Evolutionary conservation across 73 alveolate genomes (phyloP), one percentile per base, ranked within the genome.

Genomic region (Symbiodinium natans): DNA sequence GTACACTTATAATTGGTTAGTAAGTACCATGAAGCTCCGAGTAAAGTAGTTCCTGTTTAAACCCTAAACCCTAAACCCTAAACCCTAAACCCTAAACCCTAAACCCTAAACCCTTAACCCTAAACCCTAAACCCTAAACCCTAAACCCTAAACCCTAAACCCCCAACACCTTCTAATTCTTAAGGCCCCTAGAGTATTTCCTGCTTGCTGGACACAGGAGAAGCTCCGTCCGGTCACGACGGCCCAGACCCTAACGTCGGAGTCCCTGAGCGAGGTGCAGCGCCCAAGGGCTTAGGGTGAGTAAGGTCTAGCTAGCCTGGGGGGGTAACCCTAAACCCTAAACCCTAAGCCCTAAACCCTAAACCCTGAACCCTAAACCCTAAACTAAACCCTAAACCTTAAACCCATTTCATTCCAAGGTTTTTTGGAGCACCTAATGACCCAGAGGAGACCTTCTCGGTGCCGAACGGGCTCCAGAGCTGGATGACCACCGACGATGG

Each of bases 401-500:
- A n/a, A n/a, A n/a, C n/a, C n/a, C n/a, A n/a, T n/a, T n/a, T n/a
- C n/a, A n/a, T n/a, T n/a, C n/a, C n/a, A n/a, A n/a, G n/a, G n/a
- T n/a, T n/a, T n/a, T n/a, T n/a, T n/a, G n/a, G n/a, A n/a, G n/a
- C n/a, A n/a, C n/a, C n/a, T n/a, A n/a, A n/a, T n/a, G n/a, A n/a
- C n/a, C 82, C 93, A 34, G 4, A 88, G 95, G 95, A 88, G 86
- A 59, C 68, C 73, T 88, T 59, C 71, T 63, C 41, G 42, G 85
- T 88, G 15, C 95, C 95, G n/a, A 42, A 48, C 2, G 95, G 95
- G 17, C 85, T 88, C n/a, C 95, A 88, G 31, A 59, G 86, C 38
- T 88, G 95, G 95, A 88, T 88, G 95, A 88, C 41, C 95, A 88
- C 95, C 9, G 95, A 88, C 63, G 95, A 88, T 39, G 95, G 95